phyloP scores from a whole-genome alignment of 345 rosid genomes.

The Dipteronia sinensis region DNA sequence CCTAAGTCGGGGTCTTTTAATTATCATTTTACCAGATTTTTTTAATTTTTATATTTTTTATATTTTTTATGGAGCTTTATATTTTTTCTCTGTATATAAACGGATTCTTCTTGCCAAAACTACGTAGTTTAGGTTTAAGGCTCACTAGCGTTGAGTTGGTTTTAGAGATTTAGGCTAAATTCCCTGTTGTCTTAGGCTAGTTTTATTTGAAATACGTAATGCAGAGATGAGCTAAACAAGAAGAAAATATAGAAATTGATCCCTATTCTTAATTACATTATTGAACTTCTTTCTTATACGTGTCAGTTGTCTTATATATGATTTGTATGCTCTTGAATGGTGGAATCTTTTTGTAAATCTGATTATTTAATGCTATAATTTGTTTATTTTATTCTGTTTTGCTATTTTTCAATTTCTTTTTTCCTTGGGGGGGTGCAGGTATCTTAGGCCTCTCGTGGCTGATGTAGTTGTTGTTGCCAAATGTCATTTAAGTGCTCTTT shows the following conservation, averaged over 20 bases:
- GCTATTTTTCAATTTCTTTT: constrained; percentile 10
- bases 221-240: not conserved
- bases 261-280: not conserved
- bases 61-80: not conserved
- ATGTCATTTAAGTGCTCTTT: constrained; percentile 89
- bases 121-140: not conserved
- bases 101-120: not conserved
- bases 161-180: constrained; percentile 1
- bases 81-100: not conserved
- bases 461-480: constrained; percentile 95
- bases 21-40: not conserved
- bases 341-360: not conserved
- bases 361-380: not conserved
- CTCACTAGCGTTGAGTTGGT: not conserved
- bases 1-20: constrained; percentile 2
- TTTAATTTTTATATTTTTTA: no score
- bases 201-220: not conserved
- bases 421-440: constrained; percentile 57
- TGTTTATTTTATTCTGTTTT: not conserved
- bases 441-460: constrained; percentile 93
- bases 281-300: not conserved
- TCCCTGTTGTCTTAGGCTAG: not conserved
- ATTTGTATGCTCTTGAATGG: constrained; percentile 6
- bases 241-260: not conserved
- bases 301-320: not conserved